These are phyloP conservation scores for Micractinium sp. DNA, from an alignment of 139 green algal species.

Conservation along the genomic window DNA sequence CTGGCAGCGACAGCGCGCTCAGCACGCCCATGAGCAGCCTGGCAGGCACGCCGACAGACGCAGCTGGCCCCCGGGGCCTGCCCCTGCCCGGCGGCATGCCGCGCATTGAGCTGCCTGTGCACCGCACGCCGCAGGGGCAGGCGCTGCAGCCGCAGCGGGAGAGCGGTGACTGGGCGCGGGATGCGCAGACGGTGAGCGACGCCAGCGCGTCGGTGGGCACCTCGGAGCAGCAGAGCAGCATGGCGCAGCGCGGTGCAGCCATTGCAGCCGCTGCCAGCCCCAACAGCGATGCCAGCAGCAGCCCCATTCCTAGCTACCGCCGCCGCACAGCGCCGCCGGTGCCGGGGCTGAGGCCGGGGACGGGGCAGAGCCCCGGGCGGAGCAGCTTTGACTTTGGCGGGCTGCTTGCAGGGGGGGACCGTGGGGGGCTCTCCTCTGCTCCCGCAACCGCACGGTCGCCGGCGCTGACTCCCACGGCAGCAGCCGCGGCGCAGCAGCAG, in stretches of 20 bases:
- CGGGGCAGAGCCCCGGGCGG: not conserved
- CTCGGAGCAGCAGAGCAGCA: constrained; percentile 2
- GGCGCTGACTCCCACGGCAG: not conserved
- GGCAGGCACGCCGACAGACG: not conserved
- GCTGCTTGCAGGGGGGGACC: not conserved
- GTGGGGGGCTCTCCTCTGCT: not conserved
- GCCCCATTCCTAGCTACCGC: not conserved
- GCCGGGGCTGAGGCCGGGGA: not conserved
- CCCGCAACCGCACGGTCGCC: not conserved
- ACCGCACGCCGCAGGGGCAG: constrained; percentile 38
- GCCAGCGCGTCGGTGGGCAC: not conserved
- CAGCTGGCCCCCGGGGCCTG: not conserved
- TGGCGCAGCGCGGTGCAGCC: not conserved
- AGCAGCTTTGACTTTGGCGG: not conserved
- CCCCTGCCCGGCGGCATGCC: constrained; percentile 16
- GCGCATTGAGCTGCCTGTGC: not conserved
- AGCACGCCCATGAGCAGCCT: constrained; percentile 17
- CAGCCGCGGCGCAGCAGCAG: not conserved
- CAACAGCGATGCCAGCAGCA: not conserved
- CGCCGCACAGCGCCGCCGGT: not conserved
- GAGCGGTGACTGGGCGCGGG: constrained; percentile 8
- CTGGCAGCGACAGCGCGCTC: not conserved
- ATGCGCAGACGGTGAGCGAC: constrained; percentile 4
- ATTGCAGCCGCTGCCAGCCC: not conserved
- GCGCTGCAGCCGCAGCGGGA: constrained; percentile 47